Conservation (phyloP, 345 rosid species). For the Melaleuca quinquenervia region DNA sequence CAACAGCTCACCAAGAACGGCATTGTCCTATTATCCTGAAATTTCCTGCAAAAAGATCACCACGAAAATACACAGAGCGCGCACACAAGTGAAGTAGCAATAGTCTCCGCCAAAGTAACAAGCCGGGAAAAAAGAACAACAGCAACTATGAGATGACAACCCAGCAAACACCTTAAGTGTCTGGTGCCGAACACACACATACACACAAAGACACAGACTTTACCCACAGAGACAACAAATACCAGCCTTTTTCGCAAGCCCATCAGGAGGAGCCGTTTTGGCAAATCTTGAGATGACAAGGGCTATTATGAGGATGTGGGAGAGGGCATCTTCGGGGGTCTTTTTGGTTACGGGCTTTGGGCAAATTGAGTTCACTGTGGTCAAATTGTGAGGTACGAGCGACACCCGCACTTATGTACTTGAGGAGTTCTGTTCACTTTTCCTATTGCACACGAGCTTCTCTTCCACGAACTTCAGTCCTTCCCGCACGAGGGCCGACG, state of each 20-base stretch:
- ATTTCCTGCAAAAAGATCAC: background rate
- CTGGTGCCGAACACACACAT: background rate
- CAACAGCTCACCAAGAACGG: background rate
- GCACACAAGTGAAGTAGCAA: background rate
- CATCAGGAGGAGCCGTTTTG: slow-evolving; percentile 24
- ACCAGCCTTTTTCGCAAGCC: background rate
- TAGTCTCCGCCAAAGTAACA: background rate
- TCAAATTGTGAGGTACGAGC: too few species aligned
- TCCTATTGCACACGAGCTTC: too few species aligned
- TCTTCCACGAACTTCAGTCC: too few species aligned
- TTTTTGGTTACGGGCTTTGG: too few species aligned
- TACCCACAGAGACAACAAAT: background rate
- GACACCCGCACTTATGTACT: too few species aligned
- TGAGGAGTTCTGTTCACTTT: too few species aligned
- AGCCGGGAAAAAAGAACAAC: background rate
- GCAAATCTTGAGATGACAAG: background rate
- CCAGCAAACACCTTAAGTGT: background rate
- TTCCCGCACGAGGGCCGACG: too few species aligned
- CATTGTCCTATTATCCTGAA: background rate
- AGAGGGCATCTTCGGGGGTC: too few species aligned
- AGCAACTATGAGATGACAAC: background rate
- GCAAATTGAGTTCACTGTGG: too few species aligned
- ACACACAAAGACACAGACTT: background rate
- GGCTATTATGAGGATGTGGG: background rate
- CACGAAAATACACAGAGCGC: background rate